Evolutionary conservation across 352 stramenopile species (phyloP).

Genomic region (Phytophthora pistaciae): DNA sequence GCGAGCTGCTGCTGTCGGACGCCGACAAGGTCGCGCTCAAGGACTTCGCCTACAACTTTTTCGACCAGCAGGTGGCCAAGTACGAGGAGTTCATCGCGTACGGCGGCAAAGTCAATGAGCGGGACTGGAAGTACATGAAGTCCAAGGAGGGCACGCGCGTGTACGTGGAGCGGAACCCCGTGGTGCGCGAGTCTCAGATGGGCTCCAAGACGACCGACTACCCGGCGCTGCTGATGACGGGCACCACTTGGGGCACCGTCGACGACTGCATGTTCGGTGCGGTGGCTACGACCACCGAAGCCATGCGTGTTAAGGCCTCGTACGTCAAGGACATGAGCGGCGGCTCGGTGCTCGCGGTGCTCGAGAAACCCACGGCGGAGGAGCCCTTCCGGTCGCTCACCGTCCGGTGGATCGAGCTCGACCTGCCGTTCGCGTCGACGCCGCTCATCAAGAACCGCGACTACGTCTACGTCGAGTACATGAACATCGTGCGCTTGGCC

Average conservation of each 20-base stretch:
- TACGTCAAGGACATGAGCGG: conserved; percentile 56
- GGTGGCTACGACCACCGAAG: conserved; percentile 37
- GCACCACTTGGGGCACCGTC: conserved; percentile 35
- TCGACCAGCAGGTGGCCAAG: conserved; percentile 36
- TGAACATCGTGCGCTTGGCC: conserved; percentile 40
- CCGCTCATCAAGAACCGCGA: conserved; percentile 46
- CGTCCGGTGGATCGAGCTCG: conserved; percentile 42
- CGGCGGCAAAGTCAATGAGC: conserved; percentile 32
- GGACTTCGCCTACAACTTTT: conserved; percentile 33
- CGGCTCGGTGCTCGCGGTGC: conserved; percentile 43
- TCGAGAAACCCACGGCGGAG: conserved; percentile 47
- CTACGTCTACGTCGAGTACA: conserved; percentile 57
- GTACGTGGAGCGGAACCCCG: conserved; percentile 36
- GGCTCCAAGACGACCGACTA: conserved; percentile 23
- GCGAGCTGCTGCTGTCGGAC: not conserved
- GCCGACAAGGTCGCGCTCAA: conserved; percentile 17
- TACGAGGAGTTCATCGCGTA: conserved; percentile 46
- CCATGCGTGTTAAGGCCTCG: conserved; percentile 44
- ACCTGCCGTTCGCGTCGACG: conserved; percentile 32
- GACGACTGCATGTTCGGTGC: conserved; percentile 49
- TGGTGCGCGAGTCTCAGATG: conserved; percentile 20
- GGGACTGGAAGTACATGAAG: conserved; percentile 41
- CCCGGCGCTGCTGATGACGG: conserved; percentile 30
- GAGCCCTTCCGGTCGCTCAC: conserved; percentile 50
- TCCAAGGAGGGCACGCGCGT: conserved; percentile 36